phyloP scores from a whole-genome alignment of 148 eudicot species.

The Spergularia marina region DNA sequence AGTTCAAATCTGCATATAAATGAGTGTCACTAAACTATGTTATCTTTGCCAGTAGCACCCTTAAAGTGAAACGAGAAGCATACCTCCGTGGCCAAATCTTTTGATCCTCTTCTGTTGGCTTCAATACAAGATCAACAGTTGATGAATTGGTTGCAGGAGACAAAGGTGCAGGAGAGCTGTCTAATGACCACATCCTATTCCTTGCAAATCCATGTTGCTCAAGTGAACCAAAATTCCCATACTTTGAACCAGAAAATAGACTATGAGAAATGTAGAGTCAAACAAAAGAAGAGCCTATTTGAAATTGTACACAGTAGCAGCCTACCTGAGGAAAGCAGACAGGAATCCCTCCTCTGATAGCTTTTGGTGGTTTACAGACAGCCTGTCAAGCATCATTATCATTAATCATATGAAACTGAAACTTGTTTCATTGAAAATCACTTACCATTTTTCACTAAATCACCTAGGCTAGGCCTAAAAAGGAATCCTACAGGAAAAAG shows the following conservation, averaged over 20 bases:
- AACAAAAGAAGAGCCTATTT: not conserved
- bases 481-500: slow-evolving; percentile 10
- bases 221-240: slow-evolving; percentile 72
- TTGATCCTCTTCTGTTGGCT: slow-evolving; percentile 65
- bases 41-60: not conserved
- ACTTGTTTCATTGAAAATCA: not conserved
- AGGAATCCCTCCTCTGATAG: slow-evolving; percentile 70
- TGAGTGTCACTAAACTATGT: not conserved
- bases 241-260: slow-evolving; percentile 38
- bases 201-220: slow-evolving; percentile 89
- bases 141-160: slow-evolving; percentile 58
- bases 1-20: slow-evolving; percentile 62
- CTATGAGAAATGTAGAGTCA: slow-evolving; percentile 20
- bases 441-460: not conserved
- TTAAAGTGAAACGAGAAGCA: slow-evolving; percentile 1
- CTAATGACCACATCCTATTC: slow-evolving; percentile 77
- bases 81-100: slow-evolving; percentile 76
- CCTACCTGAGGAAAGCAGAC: slow-evolving; percentile 80
- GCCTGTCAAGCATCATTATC: slow-evolving; percentile 41
- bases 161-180: slow-evolving; percentile 57
- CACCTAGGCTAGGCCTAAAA: slow-evolving; percentile 2
- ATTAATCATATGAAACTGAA: not conserved
- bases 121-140: slow-evolving; percentile 62
- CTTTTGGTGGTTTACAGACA: slow-evolving; percentile 63
- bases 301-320: not conserved